Evolutionary conservation across 495 filamentous ascomycete genomes (phyloP).

Genomic region (Barbatosphaeria neglecta): DNA sequence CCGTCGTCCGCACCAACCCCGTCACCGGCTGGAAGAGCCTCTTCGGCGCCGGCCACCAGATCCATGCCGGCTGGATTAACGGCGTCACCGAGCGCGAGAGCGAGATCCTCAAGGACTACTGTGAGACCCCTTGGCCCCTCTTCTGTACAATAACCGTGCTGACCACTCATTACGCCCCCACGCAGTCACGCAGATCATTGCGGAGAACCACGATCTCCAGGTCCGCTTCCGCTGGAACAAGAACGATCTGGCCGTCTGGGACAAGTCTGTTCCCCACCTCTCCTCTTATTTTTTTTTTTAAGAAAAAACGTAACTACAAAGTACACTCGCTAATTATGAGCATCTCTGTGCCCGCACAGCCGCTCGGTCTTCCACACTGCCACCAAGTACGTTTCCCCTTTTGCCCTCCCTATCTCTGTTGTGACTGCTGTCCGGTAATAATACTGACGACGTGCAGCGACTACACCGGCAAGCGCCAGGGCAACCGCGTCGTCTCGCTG

Average conservation of each 20-base stretch:
- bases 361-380: conserved; percentile 55
- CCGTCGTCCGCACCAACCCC: conserved; percentile 61
- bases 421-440: too few relatives aligned
- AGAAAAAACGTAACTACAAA: too few relatives aligned
- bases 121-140: conserved; percentile 13
- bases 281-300: too few relatives aligned
- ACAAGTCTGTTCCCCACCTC: conserved; percentile 27
- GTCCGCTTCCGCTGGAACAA: conserved; percentile 53
- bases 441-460: too few relatives aligned
- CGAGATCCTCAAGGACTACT: conserved; percentile 45
- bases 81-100: conserved; percentile 51
- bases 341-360: conserved; percentile 17
- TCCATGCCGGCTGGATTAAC: conserved; percentile 50
- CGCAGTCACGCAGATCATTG: conserved; percentile 43
- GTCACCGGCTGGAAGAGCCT: conserved; percentile 64
- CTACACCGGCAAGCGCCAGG: conserved; percentile 41
- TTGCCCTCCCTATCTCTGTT: too few relatives aligned
- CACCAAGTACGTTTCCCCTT: conserved; percentile 22
- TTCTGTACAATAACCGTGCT: neutral
- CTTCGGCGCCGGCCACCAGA: conserved; percentile 43
- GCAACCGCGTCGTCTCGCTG: conserved; percentile 50
- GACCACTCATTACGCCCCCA: neutral
- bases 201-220: conserved; percentile 65
- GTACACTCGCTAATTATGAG: too few relatives aligned
- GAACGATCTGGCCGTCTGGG: conserved; percentile 60